Evolutionary conservation across 1,284 basidiomycete genomes (phyloP).

Genomic region (Bjerkandera adusta): DNA sequence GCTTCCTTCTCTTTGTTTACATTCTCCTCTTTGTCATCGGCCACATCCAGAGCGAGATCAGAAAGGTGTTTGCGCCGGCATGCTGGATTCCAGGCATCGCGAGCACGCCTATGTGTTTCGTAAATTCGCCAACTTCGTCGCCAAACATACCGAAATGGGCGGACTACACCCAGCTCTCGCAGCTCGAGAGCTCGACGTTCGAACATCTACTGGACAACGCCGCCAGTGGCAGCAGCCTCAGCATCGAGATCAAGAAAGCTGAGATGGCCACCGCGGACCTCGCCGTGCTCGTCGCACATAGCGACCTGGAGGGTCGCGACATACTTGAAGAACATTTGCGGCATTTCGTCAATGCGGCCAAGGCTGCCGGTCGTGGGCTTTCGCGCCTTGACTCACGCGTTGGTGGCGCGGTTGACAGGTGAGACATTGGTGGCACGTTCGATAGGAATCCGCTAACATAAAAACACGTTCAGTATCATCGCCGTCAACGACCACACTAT

Average conservation of each 20-base stretch:
- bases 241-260: conserved; percentile 68
- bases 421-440: too few relatives aligned
- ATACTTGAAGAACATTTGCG: conserved; percentile 47
- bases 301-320: conserved; percentile 56
- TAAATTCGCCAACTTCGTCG: conserved; percentile 17
- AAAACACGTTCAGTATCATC: conserved; percentile 65
- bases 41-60: conserved; percentile 39
- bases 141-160: conserved; percentile 32
- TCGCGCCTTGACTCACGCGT: conserved; percentile 60
- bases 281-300: conserved; percentile 54
- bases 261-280: conserved; percentile 72
- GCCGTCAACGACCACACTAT: conserved; percentile 70
- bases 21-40: conserved; percentile 43
- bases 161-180: conserved; percentile 58
- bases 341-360: conserved; percentile 58
- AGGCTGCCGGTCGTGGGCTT: conserved; percentile 53
- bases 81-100: conserved; percentile 62
- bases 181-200: conserved; percentile 58
- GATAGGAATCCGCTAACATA: too few relatives aligned
- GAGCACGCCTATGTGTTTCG: conserved; percentile 41
- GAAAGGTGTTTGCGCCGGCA: conserved; percentile 48
- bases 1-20: conserved; percentile 50
- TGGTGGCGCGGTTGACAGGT: conserved; percentile 69
- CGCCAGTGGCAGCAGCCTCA: conserved; percentile 55
- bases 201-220: conserved; percentile 59